Percentiles rank a stretch among this genome's conserved stretches.
These are phyloP conservation scores for Ogataea pignaliae DNA, from an alignment of 805 yeast genomes.

Conservation along the genomic window DNA sequence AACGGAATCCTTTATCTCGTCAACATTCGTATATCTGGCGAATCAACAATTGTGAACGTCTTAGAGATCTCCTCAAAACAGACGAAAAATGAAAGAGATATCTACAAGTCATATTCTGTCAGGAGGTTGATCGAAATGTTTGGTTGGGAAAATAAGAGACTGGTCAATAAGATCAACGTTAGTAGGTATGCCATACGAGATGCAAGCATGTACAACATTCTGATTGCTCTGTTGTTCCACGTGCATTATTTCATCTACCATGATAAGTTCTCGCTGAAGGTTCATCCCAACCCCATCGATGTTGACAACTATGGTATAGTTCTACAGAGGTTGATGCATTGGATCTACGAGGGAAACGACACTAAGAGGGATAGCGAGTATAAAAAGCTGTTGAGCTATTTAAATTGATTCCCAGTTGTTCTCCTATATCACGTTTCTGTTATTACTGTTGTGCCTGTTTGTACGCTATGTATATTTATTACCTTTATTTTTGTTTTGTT, in stretches of 20 bases:
- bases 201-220: constrained; percentile 20
- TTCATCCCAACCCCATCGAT: constrained; percentile 16
- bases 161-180: constrained; percentile 21
- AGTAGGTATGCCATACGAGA: constrained; percentile 18
- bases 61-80: constrained; percentile 24
- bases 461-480: neutral
- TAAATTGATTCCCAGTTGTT: constrained; percentile 1
- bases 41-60: constrained; percentile 15
- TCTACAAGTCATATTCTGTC: constrained; percentile 24
- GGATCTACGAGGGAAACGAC: constrained; percentile 13
- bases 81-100: constrained; percentile 22
- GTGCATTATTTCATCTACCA: constrained; percentile 25
- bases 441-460: neutral
- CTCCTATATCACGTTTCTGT: neutral
- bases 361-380: constrained; percentile 11
- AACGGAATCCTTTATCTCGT: constrained; percentile 27
- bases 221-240: constrained; percentile 23
- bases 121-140: constrained; percentile 28
- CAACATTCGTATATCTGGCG: constrained; percentile 21
- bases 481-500: neutral
- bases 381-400: constrained; percentile 7
- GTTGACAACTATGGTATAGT: constrained; percentile 24
- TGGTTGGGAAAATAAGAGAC: constrained; percentile 24
- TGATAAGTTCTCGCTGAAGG: constrained; percentile 17
- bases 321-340: constrained; percentile 27